A percentile compares a stretch with the other conserved stretches of the same genome.
phyloP scores from a whole-genome alignment of 2,329 filamentous ascomycete genomes.

The Botrytis fabae region DNA sequence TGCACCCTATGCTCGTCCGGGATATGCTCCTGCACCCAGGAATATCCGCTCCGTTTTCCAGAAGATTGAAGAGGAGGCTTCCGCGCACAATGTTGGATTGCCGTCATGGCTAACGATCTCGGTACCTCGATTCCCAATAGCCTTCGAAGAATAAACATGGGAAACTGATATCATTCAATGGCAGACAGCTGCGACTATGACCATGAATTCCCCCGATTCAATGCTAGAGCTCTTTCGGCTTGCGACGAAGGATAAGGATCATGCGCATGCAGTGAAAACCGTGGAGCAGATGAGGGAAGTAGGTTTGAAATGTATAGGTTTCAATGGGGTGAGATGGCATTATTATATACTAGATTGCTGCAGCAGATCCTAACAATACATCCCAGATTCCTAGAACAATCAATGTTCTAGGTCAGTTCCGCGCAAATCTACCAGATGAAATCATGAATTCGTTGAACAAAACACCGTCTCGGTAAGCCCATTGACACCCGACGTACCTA shows the following conservation, averaged over 20 bases:
- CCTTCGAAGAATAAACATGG: too few relatives aligned
- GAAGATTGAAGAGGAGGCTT: constrained; percentile 63
- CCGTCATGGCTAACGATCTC: constrained; percentile 68
- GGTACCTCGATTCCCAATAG: constrained; percentile 43
- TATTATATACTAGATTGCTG: neutral
- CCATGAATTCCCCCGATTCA: constrained; percentile 80
- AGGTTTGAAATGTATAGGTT: constrained; percentile 74
- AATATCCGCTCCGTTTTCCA: constrained; percentile 65
- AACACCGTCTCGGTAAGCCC: constrained; percentile 49
- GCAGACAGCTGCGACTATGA: constrained; percentile 78
- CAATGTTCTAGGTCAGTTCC: constrained; percentile 76
- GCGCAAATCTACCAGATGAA: constrained; percentile 57
- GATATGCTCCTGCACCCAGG: constrained; percentile 62
- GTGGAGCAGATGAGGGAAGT: constrained; percentile 75
- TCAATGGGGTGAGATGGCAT: constrained; percentile 57
- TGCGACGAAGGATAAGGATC: constrained; percentile 34
- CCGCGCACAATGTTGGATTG: constrained; percentile 59
- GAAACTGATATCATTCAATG: neutral
- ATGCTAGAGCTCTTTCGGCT: constrained; percentile 55
- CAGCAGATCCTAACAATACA: neutral
- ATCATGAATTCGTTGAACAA: constrained; percentile 57
- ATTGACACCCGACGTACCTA: neutral
- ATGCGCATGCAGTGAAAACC: constrained; percentile 32
- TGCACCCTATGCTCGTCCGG: constrained; percentile 64
- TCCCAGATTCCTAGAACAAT: constrained; percentile 71